Percentiles rank a stretch among this genome's conserved stretches.
These are phyloP conservation scores for Pseudozyma tsukubaensis DNA, from an alignment of 1,284 basidiomycete genomes.

Conservation along the genomic window DNA sequence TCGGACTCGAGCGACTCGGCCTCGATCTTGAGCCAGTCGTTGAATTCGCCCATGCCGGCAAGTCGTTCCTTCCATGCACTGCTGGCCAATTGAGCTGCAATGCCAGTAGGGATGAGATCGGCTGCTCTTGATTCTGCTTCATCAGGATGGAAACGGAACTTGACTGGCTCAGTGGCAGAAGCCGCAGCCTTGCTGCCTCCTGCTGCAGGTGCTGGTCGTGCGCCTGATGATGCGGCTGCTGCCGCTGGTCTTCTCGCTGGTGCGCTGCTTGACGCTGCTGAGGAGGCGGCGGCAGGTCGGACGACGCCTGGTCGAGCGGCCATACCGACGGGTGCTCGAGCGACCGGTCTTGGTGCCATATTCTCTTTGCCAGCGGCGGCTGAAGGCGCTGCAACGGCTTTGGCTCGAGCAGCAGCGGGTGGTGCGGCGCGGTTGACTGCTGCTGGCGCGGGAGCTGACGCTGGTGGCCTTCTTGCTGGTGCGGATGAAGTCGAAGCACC, in stretches of 20 bases:
- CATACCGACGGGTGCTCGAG: slow-evolving; percentile 23
- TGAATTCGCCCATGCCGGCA: slow-evolving; percentile 86
- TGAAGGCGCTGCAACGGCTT: slow-evolving; percentile 19
- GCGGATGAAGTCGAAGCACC: slow-evolving; percentile 26
- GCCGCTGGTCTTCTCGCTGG: slow-evolving; percentile 72
- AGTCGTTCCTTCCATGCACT: slow-evolving; percentile 92
- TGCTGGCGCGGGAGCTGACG: slow-evolving; percentile 19
- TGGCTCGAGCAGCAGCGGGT: slow-evolving; percentile 30
- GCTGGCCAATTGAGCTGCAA: slow-evolving; percentile 82
- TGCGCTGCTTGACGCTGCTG: slow-evolving; percentile 37
- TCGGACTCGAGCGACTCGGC: slow-evolving; percentile 84
- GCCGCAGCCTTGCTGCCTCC: slow-evolving; percentile 74
- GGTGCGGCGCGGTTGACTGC: slow-evolving; percentile 34
- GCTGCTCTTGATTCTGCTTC: slow-evolving; percentile 86
- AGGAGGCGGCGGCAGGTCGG: slow-evolving; percentile 31
- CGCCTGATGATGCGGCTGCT: slow-evolving; percentile 57
- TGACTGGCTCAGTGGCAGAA: slow-evolving; percentile 78
- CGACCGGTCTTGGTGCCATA: slow-evolving; percentile 36
- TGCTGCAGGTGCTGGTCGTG: slow-evolving; percentile 69
- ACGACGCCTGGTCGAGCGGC: slow-evolving; percentile 18
- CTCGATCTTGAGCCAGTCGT: slow-evolving; percentile 81
- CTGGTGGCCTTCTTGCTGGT: slow-evolving; percentile 26
- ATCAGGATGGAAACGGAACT: slow-evolving; percentile 89
- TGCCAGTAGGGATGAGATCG: slow-evolving; percentile 79
- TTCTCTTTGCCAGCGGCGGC: slow-evolving; percentile 39